These are phyloP conservation scores for Echria macrotheca DNA, from an alignment of 495 filamentous ascomycete species.

Conservation along the genomic window DNA sequence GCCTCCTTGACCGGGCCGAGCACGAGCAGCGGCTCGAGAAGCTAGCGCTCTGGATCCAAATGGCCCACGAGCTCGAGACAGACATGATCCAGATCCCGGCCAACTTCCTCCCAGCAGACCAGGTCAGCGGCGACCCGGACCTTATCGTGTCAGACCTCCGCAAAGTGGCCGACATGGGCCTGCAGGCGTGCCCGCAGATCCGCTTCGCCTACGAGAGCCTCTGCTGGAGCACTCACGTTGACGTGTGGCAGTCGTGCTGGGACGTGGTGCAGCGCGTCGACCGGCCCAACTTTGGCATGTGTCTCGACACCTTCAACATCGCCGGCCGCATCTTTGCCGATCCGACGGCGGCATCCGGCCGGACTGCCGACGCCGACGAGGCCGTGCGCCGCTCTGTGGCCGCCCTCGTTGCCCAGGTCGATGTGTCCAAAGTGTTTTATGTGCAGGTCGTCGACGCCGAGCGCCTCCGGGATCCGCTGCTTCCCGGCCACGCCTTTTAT, in stretches of 20 bases:
- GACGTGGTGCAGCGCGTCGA: slow-evolving; percentile 60
- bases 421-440: slow-evolving; percentile 68
- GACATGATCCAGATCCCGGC: slow-evolving; percentile 71
- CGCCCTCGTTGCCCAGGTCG: slow-evolving; percentile 50
- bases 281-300: slow-evolving; percentile 69
- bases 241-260: slow-evolving; percentile 70
- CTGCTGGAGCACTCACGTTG: slow-evolving; percentile 66
- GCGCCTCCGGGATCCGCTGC: slow-evolving; percentile 52
- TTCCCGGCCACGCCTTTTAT: slow-evolving; percentile 59
- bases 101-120: slow-evolving; percentile 56
- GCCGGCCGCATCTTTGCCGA: slow-evolving; percentile 70
- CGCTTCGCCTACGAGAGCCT: slow-evolving; percentile 74
- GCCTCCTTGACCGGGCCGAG: slow-evolving; percentile 57
- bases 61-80: slow-evolving; percentile 59
- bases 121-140: slow-evolving; percentile 51
- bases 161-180: slow-evolving; percentile 61
- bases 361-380: slow-evolving; percentile 51
- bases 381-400: slow-evolving; percentile 53
- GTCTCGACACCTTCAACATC: slow-evolving; percentile 79
- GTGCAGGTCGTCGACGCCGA: slow-evolving; percentile 78
- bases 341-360: slow-evolving; percentile 49
- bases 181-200: slow-evolving; percentile 47
- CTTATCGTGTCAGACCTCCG: slow-evolving; percentile 61
- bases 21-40: slow-evolving; percentile 57
- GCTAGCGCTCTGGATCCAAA: slow-evolving; percentile 61